phyloP scores from a whole-genome alignment of 495 filamentous ascomycete genomes.

The Cercophora sp. region DNA sequence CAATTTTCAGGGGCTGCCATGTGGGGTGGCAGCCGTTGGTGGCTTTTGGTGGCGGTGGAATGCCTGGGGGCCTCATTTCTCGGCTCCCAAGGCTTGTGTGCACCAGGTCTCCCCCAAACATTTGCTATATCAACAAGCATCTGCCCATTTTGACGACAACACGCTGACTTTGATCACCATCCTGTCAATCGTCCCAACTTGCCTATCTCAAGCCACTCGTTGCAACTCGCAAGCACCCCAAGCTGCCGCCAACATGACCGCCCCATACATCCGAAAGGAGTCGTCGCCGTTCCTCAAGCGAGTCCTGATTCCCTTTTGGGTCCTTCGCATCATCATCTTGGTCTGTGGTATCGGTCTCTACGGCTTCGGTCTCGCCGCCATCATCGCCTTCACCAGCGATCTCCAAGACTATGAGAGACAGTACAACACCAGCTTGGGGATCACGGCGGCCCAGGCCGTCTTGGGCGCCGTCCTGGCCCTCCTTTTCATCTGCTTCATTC shows the following conservation, averaged over 20 bases:
- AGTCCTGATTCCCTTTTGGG: constrained; percentile 85
- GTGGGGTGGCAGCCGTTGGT: too few species aligned
- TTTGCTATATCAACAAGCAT: too few species aligned
- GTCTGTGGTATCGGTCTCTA: constrained; percentile 22
- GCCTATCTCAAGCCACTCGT: too few species aligned
- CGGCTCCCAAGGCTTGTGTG: too few species aligned
- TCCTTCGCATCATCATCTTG: constrained; percentile 60
- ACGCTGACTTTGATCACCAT: too few species aligned
- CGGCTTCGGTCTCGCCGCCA: constrained; percentile 17
- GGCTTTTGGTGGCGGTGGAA: too few species aligned
- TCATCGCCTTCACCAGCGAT: constrained; percentile 16
- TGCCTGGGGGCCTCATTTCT: too few species aligned
- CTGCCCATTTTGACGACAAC: too few species aligned
- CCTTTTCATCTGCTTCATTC: constrained; percentile 21
- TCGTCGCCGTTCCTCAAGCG: constrained; percentile 39
- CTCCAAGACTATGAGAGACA: constrained; percentile 1
- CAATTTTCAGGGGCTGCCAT: too few species aligned
- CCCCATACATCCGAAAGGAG: constrained; percentile 24
- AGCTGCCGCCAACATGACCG: constrained; percentile 17
- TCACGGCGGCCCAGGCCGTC: constrained; percentile 14
- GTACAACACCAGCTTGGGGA: constrained; percentile 15
- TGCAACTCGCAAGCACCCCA: too few species aligned
- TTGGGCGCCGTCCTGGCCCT: constrained; percentile 19
- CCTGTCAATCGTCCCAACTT: too few species aligned
- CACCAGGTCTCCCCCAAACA: too few species aligned